phyloP scores from a whole-genome alignment of 2,329 filamentous ascomycete genomes.

The Neofusicoccum laricinum region DNA sequence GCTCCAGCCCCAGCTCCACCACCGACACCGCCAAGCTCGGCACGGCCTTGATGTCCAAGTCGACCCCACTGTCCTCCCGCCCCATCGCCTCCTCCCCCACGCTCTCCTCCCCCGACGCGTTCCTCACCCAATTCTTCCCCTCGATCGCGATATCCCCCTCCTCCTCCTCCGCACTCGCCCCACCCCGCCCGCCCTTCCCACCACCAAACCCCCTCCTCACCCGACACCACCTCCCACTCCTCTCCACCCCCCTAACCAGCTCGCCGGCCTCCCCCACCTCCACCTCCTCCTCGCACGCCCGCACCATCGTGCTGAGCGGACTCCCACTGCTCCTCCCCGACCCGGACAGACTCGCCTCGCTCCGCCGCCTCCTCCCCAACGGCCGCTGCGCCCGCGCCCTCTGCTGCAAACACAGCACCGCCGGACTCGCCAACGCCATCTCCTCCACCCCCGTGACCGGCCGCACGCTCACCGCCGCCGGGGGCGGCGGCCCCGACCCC shows the following conservation, averaged over 20 bases:
- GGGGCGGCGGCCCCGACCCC: slow-evolving; percentile 1
- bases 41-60: not conserved
- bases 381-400: too few species aligned
- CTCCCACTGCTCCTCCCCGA: not conserved
- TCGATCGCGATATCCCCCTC: slow-evolving; percentile 17
- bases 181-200: not conserved
- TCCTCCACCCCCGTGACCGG: not conserved
- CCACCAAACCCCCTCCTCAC: not conserved
- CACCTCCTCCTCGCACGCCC: slow-evolving; percentile 11
- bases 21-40: too few species aligned
- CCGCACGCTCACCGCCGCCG: not conserved
- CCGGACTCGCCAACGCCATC: too few species aligned
- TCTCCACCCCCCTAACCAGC: slow-evolving; percentile 14
- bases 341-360: not conserved
- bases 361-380: not conserved
- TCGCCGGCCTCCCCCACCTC: slow-evolving; percentile 18
- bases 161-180: not conserved
- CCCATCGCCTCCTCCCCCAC: slow-evolving; percentile 16
- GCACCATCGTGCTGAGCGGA: slow-evolving; percentile 9
- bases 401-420: too few species aligned
- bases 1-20: too few species aligned
- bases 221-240: slow-evolving; percentile 14
- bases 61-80: slow-evolving; percentile 1
- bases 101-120: slow-evolving; percentile 14
- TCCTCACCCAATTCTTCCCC: slow-evolving; percentile 8